These are phyloP conservation scores for Penicillium sclerotiorum DNA, from an alignment of 2,329 filamentous ascomycete genomes.

Conservation along the genomic window DNA sequence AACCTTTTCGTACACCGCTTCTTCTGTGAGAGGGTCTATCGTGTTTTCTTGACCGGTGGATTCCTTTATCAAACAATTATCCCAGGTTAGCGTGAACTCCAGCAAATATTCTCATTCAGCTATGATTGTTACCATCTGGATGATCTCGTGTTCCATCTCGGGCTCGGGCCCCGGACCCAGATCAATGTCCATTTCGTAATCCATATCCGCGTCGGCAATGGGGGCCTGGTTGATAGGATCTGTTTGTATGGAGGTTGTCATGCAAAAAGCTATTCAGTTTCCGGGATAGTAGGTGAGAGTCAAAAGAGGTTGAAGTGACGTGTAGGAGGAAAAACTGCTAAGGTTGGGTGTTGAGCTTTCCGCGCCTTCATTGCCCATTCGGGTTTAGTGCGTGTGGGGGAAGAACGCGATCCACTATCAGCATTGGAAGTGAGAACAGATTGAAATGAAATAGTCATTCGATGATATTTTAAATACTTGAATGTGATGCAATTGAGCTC, in stretches of 20 bases:
- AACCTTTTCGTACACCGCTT: conserved; percentile 62
- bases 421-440: too few species aligned
- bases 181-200: conserved; percentile 35
- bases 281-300: background rate
- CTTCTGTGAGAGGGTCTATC: conserved; percentile 33
- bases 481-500: too few species aligned
- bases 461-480: too few species aligned
- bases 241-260: too few species aligned
- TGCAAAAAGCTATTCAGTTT: too few species aligned
- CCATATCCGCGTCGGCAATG: conserved; percentile 66
- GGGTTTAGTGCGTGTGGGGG: conserved; percentile 22
- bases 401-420: background rate
- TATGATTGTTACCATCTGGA: too few species aligned
- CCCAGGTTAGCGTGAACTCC: conserved; percentile 14
- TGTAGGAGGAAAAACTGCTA: conserved; percentile 12
- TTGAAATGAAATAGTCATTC: too few species aligned
- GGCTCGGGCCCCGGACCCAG: conserved; percentile 55
- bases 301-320: conserved; percentile 1
- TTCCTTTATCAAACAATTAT: conserved; percentile 23
- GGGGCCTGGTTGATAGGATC: conserved; percentile 10
- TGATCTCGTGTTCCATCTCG: conserved; percentile 43
- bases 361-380: conserved; percentile 11
- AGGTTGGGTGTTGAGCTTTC: conserved; percentile 17
- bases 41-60: conserved; percentile 24
- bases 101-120: too few species aligned